Evolutionary conservation across 2,329 filamentous ascomycete species (phyloP), one percentile per base, ranked within the genome.

Genomic region (Ophiocordyceps camponoti-leonardi): DNA sequence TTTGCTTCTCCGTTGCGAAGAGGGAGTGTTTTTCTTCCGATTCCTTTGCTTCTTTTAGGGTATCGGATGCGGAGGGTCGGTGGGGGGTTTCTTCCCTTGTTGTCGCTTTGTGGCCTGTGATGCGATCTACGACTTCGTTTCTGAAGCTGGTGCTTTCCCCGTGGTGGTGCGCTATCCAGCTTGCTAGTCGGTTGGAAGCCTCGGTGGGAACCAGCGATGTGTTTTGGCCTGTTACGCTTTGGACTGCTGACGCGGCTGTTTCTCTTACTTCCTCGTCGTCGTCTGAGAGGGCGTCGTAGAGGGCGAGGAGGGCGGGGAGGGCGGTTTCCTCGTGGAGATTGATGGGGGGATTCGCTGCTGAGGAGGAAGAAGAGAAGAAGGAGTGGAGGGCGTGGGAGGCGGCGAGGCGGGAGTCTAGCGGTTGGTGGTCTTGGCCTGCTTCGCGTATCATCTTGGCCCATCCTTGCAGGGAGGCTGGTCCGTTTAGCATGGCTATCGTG

Each of bases 1-100:
- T 98, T 58, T 94, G 87, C 59, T 93, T 88, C 62, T 98, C 92
- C 46, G 86, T 73, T 1, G 75, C 81, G 58, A 98, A 98, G 1
- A 98, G 73, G 4, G 79, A 70, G 50, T 6, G 7, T 28, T 28
- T 28, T 8, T 79, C 75, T 56, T 85, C 75, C 52, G 72, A 67
- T 46, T 64, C 61, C 54, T 77, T 58, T 4, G 73, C 70, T 10
- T 57, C 50, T 3, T 56, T 49, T 19, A 80, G 62, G 47, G 71
- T 66, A 1, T 52, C 44, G 22, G 56, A 55, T 0, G 67, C 64
- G 0, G 64, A 44, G 6, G 51, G 40, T 56, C 49, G 50, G 43
- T 43, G 42, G 28, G 23, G n/a, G 22, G 22, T 31, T 14, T 31
- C 31, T 16, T 31, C 18, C 46, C 20, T 33, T 35, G 18, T 47